A percentile compares a stretch with the other conserved stretches of the same genome.
Conservation (phyloP, 257 asterid species). For the Knoxia roxburghii region DNA sequence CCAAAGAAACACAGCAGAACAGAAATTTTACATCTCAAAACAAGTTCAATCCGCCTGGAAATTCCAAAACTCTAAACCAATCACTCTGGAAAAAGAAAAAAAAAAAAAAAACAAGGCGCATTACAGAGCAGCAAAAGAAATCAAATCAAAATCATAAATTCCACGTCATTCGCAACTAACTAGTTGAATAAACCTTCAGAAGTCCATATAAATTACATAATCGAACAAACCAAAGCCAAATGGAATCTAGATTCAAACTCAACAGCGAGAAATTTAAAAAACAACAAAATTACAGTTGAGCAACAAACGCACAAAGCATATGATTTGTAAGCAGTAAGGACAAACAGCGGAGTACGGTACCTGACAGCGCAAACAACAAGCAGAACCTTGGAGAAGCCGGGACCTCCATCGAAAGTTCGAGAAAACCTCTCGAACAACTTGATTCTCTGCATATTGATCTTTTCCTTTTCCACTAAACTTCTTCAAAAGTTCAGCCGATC, state of each 20-base stretch:
- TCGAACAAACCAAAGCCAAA: not conserved
- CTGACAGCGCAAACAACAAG: constrained; percentile 53
- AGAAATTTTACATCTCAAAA: not conserved
- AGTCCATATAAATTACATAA: not conserved
- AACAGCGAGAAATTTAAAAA: not conserved
- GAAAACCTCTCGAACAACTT: constrained; percentile 51
- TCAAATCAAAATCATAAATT: not conserved
- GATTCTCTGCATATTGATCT: constrained; percentile 36
- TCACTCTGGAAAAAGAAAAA: too few relatives aligned
- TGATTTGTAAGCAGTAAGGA: not conserved
- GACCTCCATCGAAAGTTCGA: constrained; percentile 47
- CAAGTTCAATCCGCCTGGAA: not conserved
- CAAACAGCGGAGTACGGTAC: constrained; percentile 24
- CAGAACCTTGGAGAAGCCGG: constrained; percentile 51
- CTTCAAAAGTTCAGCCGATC: constrained; percentile 1
- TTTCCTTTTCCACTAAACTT: not conserved
- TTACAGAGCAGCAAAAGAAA: not conserved
- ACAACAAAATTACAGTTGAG: too few relatives aligned
- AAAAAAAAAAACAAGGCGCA: not conserved
- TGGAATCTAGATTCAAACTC: not conserved
- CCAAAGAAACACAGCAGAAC: not conserved
- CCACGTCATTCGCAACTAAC: not conserved
- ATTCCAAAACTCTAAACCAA: not conserved
- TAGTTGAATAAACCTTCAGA: not conserved
- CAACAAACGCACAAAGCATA: not conserved